Conservation (phyloP, 2,329 filamentous ascomycete genomes). For the Alternaria atra region DNA sequence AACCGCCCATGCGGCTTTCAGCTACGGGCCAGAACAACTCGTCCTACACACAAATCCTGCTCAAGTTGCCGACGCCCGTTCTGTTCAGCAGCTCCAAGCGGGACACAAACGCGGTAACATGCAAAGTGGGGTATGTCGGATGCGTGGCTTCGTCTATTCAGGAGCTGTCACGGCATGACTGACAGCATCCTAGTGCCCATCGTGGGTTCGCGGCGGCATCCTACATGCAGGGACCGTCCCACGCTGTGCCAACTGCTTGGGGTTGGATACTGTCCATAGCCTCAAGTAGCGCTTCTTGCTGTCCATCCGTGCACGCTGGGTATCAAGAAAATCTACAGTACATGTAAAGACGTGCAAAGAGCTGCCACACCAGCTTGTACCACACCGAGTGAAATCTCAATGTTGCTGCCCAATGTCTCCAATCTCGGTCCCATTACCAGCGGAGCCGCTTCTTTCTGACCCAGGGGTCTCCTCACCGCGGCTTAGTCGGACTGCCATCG, state of each 20-base stretch:
- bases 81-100: constrained; percentile 1
- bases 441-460: constrained; percentile 2
- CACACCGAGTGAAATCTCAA: background rate
- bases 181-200: constrained; percentile 10
- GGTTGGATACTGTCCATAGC: background rate
- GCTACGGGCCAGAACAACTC: background rate
- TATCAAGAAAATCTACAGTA: constrained; percentile 9
- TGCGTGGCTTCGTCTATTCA: constrained; percentile 16
- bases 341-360: background rate
- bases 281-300: constrained; percentile 1
- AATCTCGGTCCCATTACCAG: constrained; percentile 1
- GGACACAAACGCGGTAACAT: constrained; percentile 3
- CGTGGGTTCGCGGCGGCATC: constrained; percentile 13
- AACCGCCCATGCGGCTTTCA: background rate
- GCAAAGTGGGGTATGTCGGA: constrained; percentile 2
- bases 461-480: background rate
- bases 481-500: background rate
- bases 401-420: background rate
- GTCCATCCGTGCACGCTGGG: background rate
- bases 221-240: constrained; percentile 17
- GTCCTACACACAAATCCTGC: background rate
- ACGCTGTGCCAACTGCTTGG: constrained; percentile 4
- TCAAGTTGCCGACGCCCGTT: background rate
- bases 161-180: constrained; percentile 10
- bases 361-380: constrained; percentile 1